phyloP scores from a whole-genome alignment of 257 asterid genomes.

The Petunia secreta region DNA sequence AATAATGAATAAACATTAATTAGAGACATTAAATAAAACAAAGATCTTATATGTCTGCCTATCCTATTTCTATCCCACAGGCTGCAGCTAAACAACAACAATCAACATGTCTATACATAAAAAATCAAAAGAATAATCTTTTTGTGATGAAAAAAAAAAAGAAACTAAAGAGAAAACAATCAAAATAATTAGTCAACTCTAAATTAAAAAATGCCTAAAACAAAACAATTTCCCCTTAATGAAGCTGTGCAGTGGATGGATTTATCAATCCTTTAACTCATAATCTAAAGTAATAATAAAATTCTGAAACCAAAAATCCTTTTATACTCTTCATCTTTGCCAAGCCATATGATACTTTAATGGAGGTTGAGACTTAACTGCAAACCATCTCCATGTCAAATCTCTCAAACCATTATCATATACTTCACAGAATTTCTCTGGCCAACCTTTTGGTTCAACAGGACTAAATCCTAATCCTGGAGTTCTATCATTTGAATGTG shows the following conservation, averaged over 20 bases:
- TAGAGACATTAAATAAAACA: background rate
- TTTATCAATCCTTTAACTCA: background rate
- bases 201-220: background rate
- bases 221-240: background rate
- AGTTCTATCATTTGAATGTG: constrained; percentile 69
- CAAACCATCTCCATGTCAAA: constrained; percentile 65
- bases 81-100: background rate
- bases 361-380: constrained; percentile 31
- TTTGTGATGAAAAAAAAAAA: background rate
- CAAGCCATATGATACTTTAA: constrained; percentile 52
- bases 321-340: constrained; percentile 41
- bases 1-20: background rate
- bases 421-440: constrained; percentile 67
- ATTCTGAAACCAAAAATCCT: background rate
- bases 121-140: background rate
- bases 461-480: constrained; percentile 75
- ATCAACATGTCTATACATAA: background rate
- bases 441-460: constrained; percentile 74
- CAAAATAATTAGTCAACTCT: background rate
- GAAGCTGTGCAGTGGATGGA: too few species aligned
- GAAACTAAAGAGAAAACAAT: constrained; percentile 8
- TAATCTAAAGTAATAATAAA: background rate
- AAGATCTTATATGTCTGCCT: background rate
- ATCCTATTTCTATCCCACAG: background rate
- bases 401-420: constrained; percentile 60